Conservation (phyloP, 2,329 filamentous ascomycete genomes). For the Alternaria arbusti region DNA sequence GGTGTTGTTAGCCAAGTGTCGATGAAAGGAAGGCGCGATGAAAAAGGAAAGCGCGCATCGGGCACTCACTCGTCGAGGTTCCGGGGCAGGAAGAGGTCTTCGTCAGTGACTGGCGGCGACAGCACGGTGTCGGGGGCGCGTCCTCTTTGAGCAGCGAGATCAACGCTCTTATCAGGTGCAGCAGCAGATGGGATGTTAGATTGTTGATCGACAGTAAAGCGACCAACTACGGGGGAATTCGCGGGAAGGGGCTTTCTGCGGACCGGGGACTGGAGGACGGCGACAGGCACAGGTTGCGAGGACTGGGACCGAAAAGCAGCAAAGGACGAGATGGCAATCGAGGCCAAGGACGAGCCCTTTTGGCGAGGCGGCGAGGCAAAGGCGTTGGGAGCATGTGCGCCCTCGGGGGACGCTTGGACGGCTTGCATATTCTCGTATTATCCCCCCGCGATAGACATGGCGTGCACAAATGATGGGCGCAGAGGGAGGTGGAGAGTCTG, state of each 20-base stretch:
- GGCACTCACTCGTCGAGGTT: constrained; percentile 49
- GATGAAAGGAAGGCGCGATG: neutral
- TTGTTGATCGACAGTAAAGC: constrained; percentile 49
- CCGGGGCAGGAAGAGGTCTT: constrained; percentile 43
- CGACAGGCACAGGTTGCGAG: constrained; percentile 39
- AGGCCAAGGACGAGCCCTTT: constrained; percentile 47
- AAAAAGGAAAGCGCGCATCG: constrained; percentile 2
- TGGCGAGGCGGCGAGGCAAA: constrained; percentile 34
- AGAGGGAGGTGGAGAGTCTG: constrained; percentile 30
- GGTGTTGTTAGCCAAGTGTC: constrained; percentile 18
- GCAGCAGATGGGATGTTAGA: constrained; percentile 41
- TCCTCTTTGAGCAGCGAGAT: constrained; percentile 30
- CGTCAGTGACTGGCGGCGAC: constrained; percentile 42
- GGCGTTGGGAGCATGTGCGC: constrained; percentile 24
- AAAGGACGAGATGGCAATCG: constrained; percentile 52
- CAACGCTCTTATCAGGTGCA: constrained; percentile 26
- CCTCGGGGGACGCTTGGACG: constrained; percentile 34
- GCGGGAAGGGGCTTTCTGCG: constrained; percentile 62
- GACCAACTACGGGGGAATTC: constrained; percentile 56
- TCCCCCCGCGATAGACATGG: constrained; percentile 36
- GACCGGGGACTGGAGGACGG: constrained; percentile 49
- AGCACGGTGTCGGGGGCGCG: constrained; percentile 34
- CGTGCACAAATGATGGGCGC: constrained; percentile 44
- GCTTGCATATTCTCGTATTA: constrained; percentile 43
- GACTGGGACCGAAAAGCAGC: constrained; percentile 52